Percentiles rank a stretch among this genome's conserved stretches.
Evolutionary conservation across 192 early-diverging fungal species (phyloP).

Genomic region (Linnemannia exigua): DNA sequence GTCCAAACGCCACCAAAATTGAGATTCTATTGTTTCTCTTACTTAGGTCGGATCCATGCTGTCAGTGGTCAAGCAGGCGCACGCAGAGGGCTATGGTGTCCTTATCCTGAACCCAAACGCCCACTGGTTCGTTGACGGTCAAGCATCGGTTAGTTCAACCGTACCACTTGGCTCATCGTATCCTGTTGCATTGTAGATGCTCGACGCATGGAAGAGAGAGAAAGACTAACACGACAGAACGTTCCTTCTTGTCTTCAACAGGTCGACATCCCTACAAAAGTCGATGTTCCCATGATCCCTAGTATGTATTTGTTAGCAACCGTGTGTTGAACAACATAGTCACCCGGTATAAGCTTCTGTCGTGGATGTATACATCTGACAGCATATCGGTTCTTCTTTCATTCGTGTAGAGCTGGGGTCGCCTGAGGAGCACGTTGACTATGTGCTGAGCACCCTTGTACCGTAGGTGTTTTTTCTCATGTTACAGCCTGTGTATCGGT

Average conservation of each 20-base stretch:
- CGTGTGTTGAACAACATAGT: background rate
- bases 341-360: background rate
- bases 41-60: constrained; percentile 34
- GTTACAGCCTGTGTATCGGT: background rate
- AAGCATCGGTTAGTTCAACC: constrained; percentile 8
- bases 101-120: constrained; percentile 40
- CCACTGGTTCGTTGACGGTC: constrained; percentile 39
- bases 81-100: constrained; percentile 30
- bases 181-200: background rate
- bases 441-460: constrained; percentile 22
- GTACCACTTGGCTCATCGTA: background rate
- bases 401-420: constrained; percentile 14
- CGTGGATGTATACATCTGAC: too few relatives aligned
- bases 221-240: background rate
- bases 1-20: background rate
- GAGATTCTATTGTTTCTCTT: background rate
- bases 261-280: constrained; percentile 10
- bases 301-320: background rate
- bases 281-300: background rate
- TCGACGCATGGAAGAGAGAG: background rate
- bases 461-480: constrained; percentile 9
- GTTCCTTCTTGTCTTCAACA: background rate
- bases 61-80: constrained; percentile 14
- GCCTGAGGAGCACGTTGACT: constrained; percentile 42
- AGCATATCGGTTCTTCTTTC: background rate